Conservation (phyloP, 805 yeast species). For the Jamesozyma lodderae region DNA sequence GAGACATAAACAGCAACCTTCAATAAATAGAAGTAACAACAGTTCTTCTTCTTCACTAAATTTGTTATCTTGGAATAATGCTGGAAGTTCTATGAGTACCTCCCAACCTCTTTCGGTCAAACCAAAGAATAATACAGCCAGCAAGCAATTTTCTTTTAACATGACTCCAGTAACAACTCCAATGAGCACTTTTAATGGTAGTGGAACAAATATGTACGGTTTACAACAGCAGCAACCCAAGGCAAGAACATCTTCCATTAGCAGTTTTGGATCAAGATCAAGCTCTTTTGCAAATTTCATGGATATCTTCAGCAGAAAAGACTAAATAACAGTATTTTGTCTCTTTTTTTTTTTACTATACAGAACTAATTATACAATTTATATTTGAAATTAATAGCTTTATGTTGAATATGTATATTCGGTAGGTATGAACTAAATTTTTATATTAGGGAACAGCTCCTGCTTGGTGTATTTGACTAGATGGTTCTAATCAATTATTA, state of each 20-base stretch:
- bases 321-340: no score
- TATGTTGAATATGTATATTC: no score
- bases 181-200: not conserved
- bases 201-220: not conserved
- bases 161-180: conserved; percentile 10
- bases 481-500: no score
- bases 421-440: no score
- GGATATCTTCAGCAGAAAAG: conserved; percentile 1
- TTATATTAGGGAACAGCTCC: no score
- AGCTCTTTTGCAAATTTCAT: conserved; percentile 5
- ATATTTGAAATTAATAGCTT: no score
- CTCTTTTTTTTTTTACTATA: no score
- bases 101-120: conserved; percentile 1
- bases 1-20: conserved; percentile 10
- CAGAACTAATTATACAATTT: no score
- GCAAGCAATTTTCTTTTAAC: conserved; percentile 22
- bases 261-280: not conserved
- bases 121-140: conserved; percentile 14
- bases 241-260: not conserved
- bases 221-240: not conserved
- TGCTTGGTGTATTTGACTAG: no score
- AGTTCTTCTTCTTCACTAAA: conserved; percentile 20
- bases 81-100: conserved; percentile 8
- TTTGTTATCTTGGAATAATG: conserved; percentile 9
- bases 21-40: conserved; percentile 20